These are phyloP conservation scores for Sugiyamaella smithiae DNA, from an alignment of 805 yeast genomes.

Conservation along the genomic window DNA sequence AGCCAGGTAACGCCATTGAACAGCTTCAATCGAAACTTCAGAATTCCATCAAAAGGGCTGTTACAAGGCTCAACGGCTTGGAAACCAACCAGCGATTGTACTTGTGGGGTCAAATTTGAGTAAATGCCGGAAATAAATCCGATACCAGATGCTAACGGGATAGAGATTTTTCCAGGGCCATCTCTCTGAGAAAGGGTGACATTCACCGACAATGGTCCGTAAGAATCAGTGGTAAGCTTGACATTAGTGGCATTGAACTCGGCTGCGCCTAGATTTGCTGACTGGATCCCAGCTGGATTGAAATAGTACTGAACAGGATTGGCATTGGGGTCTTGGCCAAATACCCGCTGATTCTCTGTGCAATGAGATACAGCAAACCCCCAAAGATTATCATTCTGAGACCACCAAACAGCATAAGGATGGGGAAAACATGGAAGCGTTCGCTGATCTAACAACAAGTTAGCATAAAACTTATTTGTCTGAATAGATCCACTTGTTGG, in stretches of 20 bases:
- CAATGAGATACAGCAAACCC: conserved; percentile 73
- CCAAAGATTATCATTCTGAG: conserved; percentile 44
- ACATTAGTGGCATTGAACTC: conserved; percentile 22
- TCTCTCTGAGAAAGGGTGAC: conserved; percentile 46
- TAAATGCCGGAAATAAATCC: conserved; percentile 72
- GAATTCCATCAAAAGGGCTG: conserved; percentile 30
- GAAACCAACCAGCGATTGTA: conserved; percentile 50
- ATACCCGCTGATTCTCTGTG: conserved; percentile 56
- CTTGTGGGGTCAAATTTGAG: conserved; percentile 44
- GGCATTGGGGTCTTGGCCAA: conserved; percentile 58
- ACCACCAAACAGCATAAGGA: conserved; percentile 73
- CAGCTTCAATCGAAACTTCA: conserved; percentile 42
- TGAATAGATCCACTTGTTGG: conserved; percentile 45
- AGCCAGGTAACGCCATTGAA: conserved; percentile 49
- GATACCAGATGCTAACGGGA: conserved; percentile 75
- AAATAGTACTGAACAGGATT: conserved; percentile 45
- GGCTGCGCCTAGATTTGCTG: conserved; percentile 42
- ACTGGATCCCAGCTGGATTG: conserved; percentile 51
- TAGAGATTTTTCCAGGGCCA: conserved; percentile 40
- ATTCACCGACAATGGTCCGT: conserved; percentile 50
- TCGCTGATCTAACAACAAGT: conserved; percentile 64
- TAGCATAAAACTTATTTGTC: conserved; percentile 78
- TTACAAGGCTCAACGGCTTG: conserved; percentile 37
- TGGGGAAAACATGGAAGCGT: conserved; percentile 75
- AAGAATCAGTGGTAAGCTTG: conserved; percentile 35